These are phyloP conservation scores for Kluyveromyces sp. DNA, from an alignment of 1,139 yeast species.

Conservation along the genomic window DNA sequence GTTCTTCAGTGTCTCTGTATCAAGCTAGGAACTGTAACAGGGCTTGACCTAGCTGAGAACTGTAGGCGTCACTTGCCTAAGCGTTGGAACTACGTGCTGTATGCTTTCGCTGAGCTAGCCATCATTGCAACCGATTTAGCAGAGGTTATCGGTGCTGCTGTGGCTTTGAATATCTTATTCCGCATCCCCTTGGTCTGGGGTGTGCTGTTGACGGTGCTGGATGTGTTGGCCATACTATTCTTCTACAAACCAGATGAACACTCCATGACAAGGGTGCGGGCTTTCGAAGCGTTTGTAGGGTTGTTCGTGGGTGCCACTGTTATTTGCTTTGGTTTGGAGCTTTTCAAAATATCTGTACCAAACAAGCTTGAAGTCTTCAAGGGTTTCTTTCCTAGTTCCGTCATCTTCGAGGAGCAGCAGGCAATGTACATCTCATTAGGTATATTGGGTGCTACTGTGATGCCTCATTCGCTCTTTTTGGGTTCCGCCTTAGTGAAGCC, in stretches of 20 bases:
- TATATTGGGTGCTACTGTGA: conserved; percentile 91
- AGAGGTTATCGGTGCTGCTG: conserved; percentile 90
- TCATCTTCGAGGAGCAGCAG: conserved; percentile 66
- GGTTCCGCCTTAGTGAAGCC: conserved; percentile 95
- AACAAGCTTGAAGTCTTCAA: conserved; percentile 47
- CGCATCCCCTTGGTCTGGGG: conserved; percentile 71
- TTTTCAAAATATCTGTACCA: conserved; percentile 57
- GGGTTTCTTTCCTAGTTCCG: conserved; percentile 76
- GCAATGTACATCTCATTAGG: conserved; percentile 87
- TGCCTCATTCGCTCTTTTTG: conserved; percentile 91
- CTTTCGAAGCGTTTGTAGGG: conserved; percentile 78
- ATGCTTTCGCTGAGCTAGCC: conserved; percentile 75
- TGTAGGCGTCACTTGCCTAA: conserved; percentile 69
- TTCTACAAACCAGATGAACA: conserved; percentile 81
- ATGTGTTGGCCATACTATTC: conserved; percentile 75
- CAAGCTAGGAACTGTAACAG: conserved; percentile 84
- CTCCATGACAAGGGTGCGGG: conserved; percentile 59
- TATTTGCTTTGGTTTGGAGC: conserved; percentile 74
- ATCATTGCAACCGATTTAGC: conserved; percentile 91
- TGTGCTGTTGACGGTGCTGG: conserved; percentile 73
- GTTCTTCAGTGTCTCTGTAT: conserved; percentile 78
- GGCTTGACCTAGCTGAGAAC: conserved; percentile 80
- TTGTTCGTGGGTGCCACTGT: conserved; percentile 75
- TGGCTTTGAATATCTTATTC: conserved; percentile 76
- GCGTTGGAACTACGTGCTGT: conserved; percentile 54